Evolutionary conservation across 2,329 filamentous ascomycete species (phyloP).

Genomic region (Aspergillus transmontanensis): DNA sequence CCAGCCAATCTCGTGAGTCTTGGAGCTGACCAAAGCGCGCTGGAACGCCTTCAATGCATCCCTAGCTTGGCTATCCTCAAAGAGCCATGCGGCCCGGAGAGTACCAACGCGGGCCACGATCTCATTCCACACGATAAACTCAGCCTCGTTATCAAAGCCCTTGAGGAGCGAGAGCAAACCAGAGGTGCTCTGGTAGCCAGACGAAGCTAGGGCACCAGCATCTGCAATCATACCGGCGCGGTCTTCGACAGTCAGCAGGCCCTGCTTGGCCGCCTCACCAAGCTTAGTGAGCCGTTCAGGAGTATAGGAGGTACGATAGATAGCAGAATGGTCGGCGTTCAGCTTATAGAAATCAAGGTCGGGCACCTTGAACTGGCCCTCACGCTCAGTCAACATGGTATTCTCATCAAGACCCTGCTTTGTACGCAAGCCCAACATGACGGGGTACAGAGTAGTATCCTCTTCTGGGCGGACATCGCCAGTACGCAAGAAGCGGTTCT

Average conservation of each 20-base stretch:
- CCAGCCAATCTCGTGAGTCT: conserved; percentile 88
- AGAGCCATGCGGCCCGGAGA: conserved; percentile 85
- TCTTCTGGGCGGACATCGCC: conserved; percentile 93
- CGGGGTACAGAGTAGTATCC: conserved; percentile 82
- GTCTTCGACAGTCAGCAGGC: conserved; percentile 82
- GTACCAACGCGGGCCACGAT: conserved; percentile 76
- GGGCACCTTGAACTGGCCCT: conserved; percentile 75
- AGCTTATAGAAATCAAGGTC: conserved; percentile 92
- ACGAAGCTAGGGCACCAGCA: conserved; percentile 83
- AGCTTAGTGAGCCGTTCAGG: conserved; percentile 84
- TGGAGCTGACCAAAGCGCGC: conserved; percentile 72
- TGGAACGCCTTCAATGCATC: conserved; percentile 84
- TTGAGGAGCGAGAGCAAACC: conserved; percentile 83
- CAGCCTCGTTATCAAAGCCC: conserved; percentile 76
- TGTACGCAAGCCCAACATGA: conserved; percentile 83
- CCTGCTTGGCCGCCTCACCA: conserved; percentile 79
- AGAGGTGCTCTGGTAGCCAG: conserved; percentile 92
- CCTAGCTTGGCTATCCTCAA: conserved; percentile 71
- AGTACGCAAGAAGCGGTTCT: conserved; percentile 92
- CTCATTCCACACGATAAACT: conserved; percentile 95
- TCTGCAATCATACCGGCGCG: conserved; percentile 94
- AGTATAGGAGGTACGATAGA: conserved; percentile 88
- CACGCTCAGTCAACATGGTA: conserved; percentile 71
- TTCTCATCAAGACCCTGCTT: conserved; percentile 80
- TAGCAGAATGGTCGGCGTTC: conserved; percentile 89